Evolutionary conservation across 495 filamentous ascomycete genomes (phyloP), one percentile per base, ranked within the genome.

Genomic region (Xylaria palmicola): DNA sequence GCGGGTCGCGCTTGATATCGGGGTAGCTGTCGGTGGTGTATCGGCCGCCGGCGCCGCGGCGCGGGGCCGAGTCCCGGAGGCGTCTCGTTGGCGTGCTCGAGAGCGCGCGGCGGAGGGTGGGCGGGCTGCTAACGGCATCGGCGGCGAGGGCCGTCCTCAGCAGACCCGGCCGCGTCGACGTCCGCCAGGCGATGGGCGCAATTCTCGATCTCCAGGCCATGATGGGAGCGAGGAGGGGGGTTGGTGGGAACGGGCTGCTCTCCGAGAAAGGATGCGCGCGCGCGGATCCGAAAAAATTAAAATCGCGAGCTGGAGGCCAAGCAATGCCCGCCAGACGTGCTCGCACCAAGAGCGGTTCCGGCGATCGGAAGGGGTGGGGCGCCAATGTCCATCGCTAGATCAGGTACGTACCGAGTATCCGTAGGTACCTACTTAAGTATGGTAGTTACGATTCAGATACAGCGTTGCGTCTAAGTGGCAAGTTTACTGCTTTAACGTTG

Each of bases 1-100:
- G 86, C 30, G 81, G 75, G 68, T 97, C 82, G 59, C 94, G 83
- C 74, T 92, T 83, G 64, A 98, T 74, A 58, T 90, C 83, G 19
- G 94, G 94, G 72, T 98, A 92, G 63, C 86, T 85, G 51, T 94
- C 88, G 60, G 88, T 88, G 37, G 93, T 97, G 75, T 86, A 89
- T 71, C 86, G 85, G 67, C 88, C 83, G 53, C n/a, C 45, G 5
- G 45, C 24, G 45, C 24, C 29, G 10, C 83, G 72, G 59, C 83
- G 87, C 40, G 32, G 43, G 26, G 53, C 58, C 13, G 69, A 68
- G 39, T 48, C 63, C 13, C 67, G 70, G 45, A 79, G 65, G 19
- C 62, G 54, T 52, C 64, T 65, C 7, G 68, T 63, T 3, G 65
- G 68, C 0, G 76, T 73, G 43, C 41, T 74, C 57, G 74, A 71